phyloP scores from a whole-genome alignment of 164 flowering plant genomes.

The Vitis labrusca region DNA sequence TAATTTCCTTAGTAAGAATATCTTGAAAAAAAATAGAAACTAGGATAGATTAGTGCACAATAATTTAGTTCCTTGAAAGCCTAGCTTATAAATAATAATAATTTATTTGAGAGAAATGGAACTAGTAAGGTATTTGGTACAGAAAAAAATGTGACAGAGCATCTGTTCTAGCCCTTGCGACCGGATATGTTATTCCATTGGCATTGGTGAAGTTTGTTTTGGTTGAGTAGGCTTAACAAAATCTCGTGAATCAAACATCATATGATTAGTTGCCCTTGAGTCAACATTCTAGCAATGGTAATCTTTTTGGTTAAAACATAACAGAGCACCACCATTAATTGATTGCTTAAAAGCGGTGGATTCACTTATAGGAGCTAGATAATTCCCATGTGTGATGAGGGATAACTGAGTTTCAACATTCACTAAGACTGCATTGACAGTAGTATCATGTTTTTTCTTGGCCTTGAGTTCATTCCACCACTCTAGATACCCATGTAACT shows the following conservation, averaged over 20 bases:
- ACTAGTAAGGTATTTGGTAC: too few relatives aligned
- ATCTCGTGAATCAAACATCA: slow-evolving; percentile 2
- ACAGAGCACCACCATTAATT: neutral
- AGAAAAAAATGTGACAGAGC: neutral
- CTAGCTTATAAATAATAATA: slow-evolving; percentile 4
- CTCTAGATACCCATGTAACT: slow-evolving; percentile 2
- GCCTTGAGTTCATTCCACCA: slow-evolving; percentile 2
- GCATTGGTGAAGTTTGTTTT: neutral
- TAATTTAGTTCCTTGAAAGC: slow-evolving; percentile 2
- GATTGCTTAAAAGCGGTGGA: neutral
- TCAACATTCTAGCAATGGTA: neutral
- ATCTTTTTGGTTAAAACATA: neutral
- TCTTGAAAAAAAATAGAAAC: too few relatives aligned
- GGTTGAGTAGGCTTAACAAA: neutral
- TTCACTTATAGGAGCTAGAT: neutral
- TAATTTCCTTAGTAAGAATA: too few relatives aligned
- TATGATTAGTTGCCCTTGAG: neutral
- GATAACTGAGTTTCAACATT: neutral
- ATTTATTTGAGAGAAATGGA: neutral
- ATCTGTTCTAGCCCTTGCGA: neutral
- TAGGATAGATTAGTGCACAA: neutral
- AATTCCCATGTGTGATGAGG: neutral
- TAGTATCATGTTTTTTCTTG: neutral
- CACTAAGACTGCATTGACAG: neutral
- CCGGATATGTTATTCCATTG: neutral